Conservation (phyloP, 257 asterid species). For the Thymus quinquecostatus region DNA sequence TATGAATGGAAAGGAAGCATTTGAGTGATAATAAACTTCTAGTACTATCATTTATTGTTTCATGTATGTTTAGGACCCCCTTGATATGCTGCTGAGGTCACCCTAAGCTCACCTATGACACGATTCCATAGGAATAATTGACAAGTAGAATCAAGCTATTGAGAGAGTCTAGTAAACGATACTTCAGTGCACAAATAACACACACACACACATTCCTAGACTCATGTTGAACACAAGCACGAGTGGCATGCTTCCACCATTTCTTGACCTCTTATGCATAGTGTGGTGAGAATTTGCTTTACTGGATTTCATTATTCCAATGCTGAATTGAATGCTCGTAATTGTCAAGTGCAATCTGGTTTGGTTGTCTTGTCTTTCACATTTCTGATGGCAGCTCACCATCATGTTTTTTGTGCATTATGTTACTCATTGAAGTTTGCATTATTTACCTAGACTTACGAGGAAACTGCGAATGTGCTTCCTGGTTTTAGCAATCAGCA, state of each 20-base stretch:
- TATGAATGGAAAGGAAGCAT: background rate
- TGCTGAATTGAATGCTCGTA: background rate
- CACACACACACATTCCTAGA: background rate
- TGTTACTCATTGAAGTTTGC: background rate
- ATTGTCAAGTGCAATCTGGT: background rate
- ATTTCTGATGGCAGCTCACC: background rate
- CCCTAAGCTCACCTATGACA: background rate
- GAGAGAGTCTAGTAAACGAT: background rate
- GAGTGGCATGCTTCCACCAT: background rate
- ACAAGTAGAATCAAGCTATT: background rate
- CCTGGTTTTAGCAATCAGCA: background rate
- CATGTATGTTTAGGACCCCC: background rate
- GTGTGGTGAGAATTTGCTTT: background rate
- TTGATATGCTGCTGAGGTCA: background rate
- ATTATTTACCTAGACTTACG: background rate
- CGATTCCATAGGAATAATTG: background rate
- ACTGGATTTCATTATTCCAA: too few relatives aligned
- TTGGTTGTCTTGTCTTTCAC: background rate
- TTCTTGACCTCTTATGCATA: background rate
- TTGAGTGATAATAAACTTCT: conserved; percentile 10
- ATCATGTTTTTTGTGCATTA: too few relatives aligned
- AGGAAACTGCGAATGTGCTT: background rate
- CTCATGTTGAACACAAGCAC: background rate
- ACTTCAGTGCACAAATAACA: background rate
- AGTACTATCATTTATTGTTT: background rate